Evolutionary conservation across 2,329 filamentous ascomycete genomes (phyloP).

Genomic region (Sporothrix mexicana): DNA sequence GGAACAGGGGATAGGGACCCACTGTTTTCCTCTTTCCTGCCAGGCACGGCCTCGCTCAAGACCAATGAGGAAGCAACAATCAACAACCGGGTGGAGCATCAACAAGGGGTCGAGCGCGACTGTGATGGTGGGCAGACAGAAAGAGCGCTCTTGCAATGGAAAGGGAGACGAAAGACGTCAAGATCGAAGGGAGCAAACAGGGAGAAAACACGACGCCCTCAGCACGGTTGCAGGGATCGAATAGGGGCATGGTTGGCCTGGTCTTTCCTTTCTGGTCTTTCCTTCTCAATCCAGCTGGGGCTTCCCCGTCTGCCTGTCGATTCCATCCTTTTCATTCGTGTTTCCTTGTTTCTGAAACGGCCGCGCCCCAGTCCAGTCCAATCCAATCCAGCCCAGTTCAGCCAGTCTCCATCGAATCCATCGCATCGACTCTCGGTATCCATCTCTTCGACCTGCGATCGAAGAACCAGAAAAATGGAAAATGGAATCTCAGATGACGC

Average conservation of each 20-base stretch:
- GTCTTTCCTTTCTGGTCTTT: neutral
- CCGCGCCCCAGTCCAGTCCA: slow-evolving; percentile 12
- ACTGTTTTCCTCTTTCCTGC: neutral
- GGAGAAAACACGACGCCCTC: neutral
- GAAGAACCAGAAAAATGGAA: neutral
- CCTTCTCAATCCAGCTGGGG: neutral
- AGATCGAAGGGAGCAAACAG: neutral
- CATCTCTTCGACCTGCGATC: neutral
- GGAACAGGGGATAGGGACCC: slow-evolving; percentile 28
- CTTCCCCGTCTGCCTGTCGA: neutral
- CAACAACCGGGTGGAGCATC: slow-evolving; percentile 13
- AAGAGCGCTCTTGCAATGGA: slow-evolving; percentile 3
- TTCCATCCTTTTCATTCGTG: slow-evolving; percentile 12
- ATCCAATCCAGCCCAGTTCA: neutral
- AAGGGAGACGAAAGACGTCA: neutral
- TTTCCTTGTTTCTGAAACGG: slow-evolving; percentile 31
- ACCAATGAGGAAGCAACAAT: slow-evolving; percentile 5
- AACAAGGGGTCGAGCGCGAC: slow-evolving; percentile 17
- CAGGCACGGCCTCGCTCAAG: neutral
- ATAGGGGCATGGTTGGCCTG: neutral
- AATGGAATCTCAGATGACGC: neutral
- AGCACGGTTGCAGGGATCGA: neutral
- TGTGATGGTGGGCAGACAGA: slow-evolving; percentile 1
- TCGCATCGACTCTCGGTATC: neutral
- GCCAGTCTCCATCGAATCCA: neutral